Base-by-base conservation (phyloP, 164 flowering plant genomes). In the Dillenia suffruticosa region DNA sequence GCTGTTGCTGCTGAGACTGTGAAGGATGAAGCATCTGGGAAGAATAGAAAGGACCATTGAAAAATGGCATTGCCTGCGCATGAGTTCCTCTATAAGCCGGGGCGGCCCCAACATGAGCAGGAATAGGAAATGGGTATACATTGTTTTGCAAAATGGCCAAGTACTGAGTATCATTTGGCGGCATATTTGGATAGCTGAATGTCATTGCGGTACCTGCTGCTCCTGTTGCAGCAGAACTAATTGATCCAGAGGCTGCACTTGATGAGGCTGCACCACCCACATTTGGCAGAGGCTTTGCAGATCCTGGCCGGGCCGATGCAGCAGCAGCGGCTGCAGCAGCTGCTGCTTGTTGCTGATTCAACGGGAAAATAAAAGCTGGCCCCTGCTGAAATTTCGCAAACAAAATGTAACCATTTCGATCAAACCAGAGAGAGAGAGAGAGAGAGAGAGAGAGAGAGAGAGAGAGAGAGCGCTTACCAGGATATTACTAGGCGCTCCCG, bases 1-100 rank as follows among this genome's bases (percentile, higher is more conserved):
- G 83, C 45, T 69, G 78, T 54, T 76, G 88, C 62, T 79, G 96
- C 68, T 84, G 97, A 72, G 83, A 68, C 61, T 84, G 97, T 9
- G 94, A 70, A n/a, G 87, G 96, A 71, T 85, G 99, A 8, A 90
- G 70, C 86, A 92, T 83, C 67, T 82, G 99, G n/a, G 99, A 76
- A 17, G 99, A 60, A 71, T 85, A 95, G 77, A 85, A 90, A 9
- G 94, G 63, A 11, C 92, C 94, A 74, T 77, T 88, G 72, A 83
- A 88, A 70, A 83, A 81, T 0, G 94, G 96, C 81, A 91, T 58
- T 1, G 88, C 70, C 69, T 84, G 98, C 51, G 82, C 63, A 68
- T 80, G 91, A 22, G 74, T 44, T 55, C 93, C 95, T 76, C 97
- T 72, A 61, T 81, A 92, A 56, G 86, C 72, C 3, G 90, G 88